These are phyloP conservation scores for Paecilomyces niveus DNA, from an alignment of 2,329 filamentous ascomycete species.

Conservation along the genomic window DNA sequence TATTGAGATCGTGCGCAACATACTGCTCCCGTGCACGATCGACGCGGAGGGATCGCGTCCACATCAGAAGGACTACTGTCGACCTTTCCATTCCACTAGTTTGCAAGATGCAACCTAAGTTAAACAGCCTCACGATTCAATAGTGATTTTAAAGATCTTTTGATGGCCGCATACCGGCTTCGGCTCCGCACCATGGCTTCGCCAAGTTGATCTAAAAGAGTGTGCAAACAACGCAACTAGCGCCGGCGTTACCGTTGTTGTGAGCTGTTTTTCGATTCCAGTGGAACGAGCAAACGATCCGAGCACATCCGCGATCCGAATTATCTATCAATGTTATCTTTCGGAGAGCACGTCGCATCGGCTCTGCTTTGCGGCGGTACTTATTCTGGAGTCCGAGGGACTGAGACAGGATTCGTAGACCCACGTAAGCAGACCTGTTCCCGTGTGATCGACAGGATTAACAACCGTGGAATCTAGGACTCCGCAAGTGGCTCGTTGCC, in stretches of 20 bases:
- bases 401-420: background rate
- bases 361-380: background rate
- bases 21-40: background rate
- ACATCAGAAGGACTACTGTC: background rate
- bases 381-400: background rate
- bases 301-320: background rate
- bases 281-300: background rate
- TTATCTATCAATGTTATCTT: background rate
- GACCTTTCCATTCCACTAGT: background rate
- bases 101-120: background rate
- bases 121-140: background rate
- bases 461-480: background rate
- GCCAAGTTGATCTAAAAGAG: background rate
- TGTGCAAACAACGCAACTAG: background rate
- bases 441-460: background rate
- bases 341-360: background rate
- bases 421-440: background rate
- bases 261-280: background rate
- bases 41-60: background rate
- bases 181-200: background rate
- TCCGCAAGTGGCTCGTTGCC: background rate
- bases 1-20: background rate
- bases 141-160: background rate
- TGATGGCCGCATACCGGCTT: background rate
- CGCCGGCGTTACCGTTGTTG: background rate